Percentiles rank a stretch among this genome's conserved stretches.
Conservation (phyloP, 495 filamentous ascomycete genomes). For the Coniosporium apollinis region DNA sequence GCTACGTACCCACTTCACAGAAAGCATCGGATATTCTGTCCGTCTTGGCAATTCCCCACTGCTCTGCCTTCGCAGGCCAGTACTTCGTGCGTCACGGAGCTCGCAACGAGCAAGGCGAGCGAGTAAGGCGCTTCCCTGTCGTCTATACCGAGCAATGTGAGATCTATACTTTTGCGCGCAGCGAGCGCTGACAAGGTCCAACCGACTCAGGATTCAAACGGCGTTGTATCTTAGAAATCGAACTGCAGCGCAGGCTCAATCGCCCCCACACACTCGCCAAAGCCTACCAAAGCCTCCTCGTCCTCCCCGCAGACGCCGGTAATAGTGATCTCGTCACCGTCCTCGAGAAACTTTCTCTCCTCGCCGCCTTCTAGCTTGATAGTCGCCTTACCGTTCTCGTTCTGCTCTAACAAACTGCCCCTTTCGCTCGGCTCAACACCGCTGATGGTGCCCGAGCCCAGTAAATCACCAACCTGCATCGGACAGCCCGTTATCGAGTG, state of each 20-base stretch:
- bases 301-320: conserved; percentile 45
- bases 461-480: conserved; percentile 62
- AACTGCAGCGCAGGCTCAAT: conserved; percentile 21
- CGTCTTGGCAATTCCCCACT: no score
- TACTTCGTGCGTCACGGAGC: no score
- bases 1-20: no score
- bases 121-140: no score
- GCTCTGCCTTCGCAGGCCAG: no score
- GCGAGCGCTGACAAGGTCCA: no score
- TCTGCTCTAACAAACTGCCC: conserved; percentile 75
- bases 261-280: conserved; percentile 24
- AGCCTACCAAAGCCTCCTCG: conserved; percentile 25
- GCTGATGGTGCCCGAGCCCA: conserved; percentile 83
- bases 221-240: no score
- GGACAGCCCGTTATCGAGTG: conserved; percentile 78
- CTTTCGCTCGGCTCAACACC: conserved; percentile 42
- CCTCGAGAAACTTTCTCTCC: conserved; percentile 59
- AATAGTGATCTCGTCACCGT: conserved; percentile 66
- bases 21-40: no score
- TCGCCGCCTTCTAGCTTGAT: conserved; percentile 52
- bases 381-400: conserved; percentile 47
- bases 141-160: no score
- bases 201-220: no score
- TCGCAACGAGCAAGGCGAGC: no score
- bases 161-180: no score